Conservation (phyloP, 2,329 filamentous ascomycete genomes). For the Blastomyces parvus region DNA sequence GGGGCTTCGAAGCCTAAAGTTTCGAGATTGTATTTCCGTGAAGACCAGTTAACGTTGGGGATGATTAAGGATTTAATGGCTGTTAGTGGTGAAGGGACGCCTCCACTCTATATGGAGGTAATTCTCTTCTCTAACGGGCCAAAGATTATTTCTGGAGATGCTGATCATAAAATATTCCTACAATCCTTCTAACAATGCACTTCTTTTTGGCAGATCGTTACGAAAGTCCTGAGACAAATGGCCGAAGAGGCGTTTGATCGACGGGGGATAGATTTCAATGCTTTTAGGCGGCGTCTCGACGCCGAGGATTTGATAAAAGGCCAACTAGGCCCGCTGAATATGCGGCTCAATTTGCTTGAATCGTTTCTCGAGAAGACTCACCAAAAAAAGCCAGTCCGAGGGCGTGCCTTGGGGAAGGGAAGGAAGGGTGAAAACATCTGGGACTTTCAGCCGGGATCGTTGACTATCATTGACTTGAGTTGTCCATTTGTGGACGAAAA, state of each 20-base stretch:
- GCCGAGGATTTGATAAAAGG: slow-evolving; percentile 34
- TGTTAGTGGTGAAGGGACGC: slow-evolving; percentile 30
- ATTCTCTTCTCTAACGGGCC: not conserved
- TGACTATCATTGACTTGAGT: slow-evolving; percentile 63
- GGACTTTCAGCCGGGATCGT: slow-evolving; percentile 35
- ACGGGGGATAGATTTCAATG: slow-evolving; percentile 33
- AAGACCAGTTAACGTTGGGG: slow-evolving; percentile 42
- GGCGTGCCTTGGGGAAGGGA: slow-evolving; percentile 12
- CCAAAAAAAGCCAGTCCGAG: not conserved
- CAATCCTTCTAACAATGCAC: not conserved
- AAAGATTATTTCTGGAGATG: not conserved
- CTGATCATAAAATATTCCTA: slow-evolving; percentile 4
- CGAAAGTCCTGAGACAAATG: slow-evolving; percentile 44
- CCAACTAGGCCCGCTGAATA: slow-evolving; percentile 48
- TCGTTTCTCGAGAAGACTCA: slow-evolving; percentile 48
- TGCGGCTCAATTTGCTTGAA: slow-evolving; percentile 54
- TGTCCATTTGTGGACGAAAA: slow-evolving; percentile 60
- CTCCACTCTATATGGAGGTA: slow-evolving; percentile 45
- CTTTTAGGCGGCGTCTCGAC: slow-evolving; percentile 34
- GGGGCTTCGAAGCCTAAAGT: slow-evolving; percentile 33
- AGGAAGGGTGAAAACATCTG: slow-evolving; percentile 11
- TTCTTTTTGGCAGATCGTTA: slow-evolving; percentile 28
- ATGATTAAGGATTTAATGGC: slow-evolving; percentile 50
- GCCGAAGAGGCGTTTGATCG: slow-evolving; percentile 30
- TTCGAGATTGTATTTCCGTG: slow-evolving; percentile 38